Conservation (phyloP, 2,329 filamentous ascomycete genomes). For the Arthrobotrys sphaeroides region DNA sequence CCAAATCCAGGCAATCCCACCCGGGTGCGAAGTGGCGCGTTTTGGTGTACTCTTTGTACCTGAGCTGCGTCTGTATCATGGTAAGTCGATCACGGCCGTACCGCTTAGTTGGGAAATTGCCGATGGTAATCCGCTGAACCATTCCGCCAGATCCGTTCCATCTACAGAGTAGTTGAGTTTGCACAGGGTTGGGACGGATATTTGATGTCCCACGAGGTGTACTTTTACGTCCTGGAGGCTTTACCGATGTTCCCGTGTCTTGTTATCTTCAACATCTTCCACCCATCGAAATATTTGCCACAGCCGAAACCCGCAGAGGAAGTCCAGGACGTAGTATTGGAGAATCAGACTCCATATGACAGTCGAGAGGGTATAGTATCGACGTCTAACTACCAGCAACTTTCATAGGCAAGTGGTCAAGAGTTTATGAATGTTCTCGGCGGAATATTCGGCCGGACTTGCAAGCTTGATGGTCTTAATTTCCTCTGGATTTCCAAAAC, state of each 20-base stretch:
- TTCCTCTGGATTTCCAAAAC: too few species aligned
- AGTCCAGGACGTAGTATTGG: conserved; percentile 18
- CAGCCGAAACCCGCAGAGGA: conserved; percentile 25
- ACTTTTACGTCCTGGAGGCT: conserved; percentile 67
- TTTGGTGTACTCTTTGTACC: conserved; percentile 53
- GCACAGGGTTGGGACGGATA: conserved; percentile 66
- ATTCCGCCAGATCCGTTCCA: conserved; percentile 63
- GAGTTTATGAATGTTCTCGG: not conserved
- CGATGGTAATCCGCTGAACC: not conserved
- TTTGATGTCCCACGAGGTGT: conserved; percentile 66
- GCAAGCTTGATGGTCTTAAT: too few species aligned
- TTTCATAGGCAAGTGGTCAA: not conserved
- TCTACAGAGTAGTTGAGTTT: conserved; percentile 68
- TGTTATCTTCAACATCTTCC: conserved; percentile 65
- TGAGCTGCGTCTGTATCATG: conserved; percentile 53
- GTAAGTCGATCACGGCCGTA: too few species aligned
- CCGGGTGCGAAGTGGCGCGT: conserved; percentile 44
- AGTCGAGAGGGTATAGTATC: not conserved
- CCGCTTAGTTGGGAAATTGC: not conserved
- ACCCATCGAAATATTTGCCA: conserved; percentile 63
- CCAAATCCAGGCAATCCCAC: conserved; percentile 38
- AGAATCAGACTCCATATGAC: conserved; percentile 3
- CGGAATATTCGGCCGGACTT: too few species aligned
- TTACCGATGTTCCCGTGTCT: conserved; percentile 65
- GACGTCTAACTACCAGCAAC: conserved; percentile 8